phyloP scores from a whole-genome alignment of 257 asterid genomes.

The Solanum medicagineum region DNA sequence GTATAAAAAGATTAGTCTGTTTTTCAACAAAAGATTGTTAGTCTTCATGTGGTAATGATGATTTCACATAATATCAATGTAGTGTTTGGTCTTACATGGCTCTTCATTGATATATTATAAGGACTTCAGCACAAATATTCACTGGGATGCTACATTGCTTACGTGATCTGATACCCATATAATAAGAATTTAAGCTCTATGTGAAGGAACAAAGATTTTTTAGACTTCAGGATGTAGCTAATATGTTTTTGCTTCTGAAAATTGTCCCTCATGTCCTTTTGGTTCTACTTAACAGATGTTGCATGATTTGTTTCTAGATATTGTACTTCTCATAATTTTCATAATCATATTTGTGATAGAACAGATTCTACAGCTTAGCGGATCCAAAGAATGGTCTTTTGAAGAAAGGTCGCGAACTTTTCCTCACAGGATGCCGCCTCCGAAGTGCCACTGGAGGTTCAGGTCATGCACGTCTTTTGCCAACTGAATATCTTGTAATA shows the following conservation, averaged over 20 bases:
- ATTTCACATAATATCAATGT: neutral
- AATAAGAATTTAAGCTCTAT: neutral
- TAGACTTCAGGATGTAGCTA: neutral
- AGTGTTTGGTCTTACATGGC: neutral
- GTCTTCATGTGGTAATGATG: neutral
- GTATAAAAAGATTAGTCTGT: neutral
- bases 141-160: neutral
- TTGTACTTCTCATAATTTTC: neutral
- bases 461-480: constrained; percentile 62
- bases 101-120: neutral
- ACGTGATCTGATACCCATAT: neutral
- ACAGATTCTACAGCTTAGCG: constrained; percentile 78
- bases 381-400: constrained; percentile 64
- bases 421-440: constrained; percentile 87
- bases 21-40: neutral
- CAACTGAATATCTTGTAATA: constrained; percentile 77
- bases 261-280: neutral
- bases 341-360: constrained; percentile 17
- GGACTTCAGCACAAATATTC: neutral
- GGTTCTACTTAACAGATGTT: neutral
- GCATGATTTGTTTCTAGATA: neutral
- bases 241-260: neutral
- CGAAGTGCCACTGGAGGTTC: constrained; percentile 46
- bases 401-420: constrained; percentile 80
- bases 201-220: neutral